These are phyloP conservation scores for Silene latifolia DNA, from an alignment of 148 eudicot species.

Conservation along the genomic window DNA sequence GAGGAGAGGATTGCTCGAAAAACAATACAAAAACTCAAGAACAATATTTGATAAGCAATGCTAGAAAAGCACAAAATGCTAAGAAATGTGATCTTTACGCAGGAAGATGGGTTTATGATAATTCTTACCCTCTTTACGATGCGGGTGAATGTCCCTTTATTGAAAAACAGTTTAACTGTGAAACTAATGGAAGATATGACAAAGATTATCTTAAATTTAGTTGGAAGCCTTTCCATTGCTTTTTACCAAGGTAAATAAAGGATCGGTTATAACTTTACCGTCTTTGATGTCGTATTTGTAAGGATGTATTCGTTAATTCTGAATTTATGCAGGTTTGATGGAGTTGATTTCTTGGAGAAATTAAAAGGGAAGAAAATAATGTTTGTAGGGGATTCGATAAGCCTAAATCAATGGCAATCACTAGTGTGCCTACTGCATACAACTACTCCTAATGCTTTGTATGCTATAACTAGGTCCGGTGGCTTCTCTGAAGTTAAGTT, in stretches of 20 bases:
- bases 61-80: not conserved
- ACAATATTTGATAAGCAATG: not conserved
- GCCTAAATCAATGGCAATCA: constrained; percentile 57
- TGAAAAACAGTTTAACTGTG: constrained; percentile 48
- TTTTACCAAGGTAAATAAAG: constrained; percentile 42
- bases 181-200: constrained; percentile 49
- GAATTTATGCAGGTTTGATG: constrained; percentile 25
- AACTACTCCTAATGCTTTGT: constrained; percentile 29
- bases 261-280: not conserved
- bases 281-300: not conserved
- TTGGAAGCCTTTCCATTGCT: constrained; percentile 56
- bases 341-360: constrained; percentile 25
- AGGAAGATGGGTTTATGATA: constrained; percentile 36
- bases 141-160: constrained; percentile 28
- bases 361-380: constrained; percentile 39
- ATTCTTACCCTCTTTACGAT: constrained; percentile 35
- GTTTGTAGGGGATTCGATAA: constrained; percentile 62
- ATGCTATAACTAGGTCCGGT: constrained; percentile 22
- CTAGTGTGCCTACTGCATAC: constrained; percentile 48
- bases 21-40: not conserved
- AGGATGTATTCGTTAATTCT: too few relatives aligned
- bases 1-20: constrained; percentile 4
- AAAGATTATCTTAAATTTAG: constrained; percentile 39
- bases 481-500: constrained; percentile 36
- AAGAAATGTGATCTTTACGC: constrained; percentile 34